A percentile compares a stretch with the other conserved stretches of the same genome.
Evolutionary conservation across 2,329 filamentous ascomycete genomes (phyloP).

Genomic region (Colletotrichum spinosum): DNA sequence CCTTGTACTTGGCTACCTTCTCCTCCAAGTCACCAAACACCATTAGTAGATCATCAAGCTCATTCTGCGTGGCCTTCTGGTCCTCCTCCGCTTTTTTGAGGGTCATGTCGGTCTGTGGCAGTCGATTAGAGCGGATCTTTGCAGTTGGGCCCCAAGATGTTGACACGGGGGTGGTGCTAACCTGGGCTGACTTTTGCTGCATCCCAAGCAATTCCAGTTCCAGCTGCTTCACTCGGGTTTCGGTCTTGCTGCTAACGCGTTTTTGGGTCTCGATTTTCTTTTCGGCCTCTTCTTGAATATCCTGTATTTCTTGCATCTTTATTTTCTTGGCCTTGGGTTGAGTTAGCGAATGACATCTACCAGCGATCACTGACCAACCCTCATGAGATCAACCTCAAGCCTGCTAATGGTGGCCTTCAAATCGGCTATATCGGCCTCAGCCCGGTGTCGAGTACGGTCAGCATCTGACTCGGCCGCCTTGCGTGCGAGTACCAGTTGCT

Average conservation of each 20-base stretch:
- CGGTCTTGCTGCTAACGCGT: slow-evolving; percentile 50
- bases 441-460: slow-evolving; percentile 59
- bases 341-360: slow-evolving; percentile 37
- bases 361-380: slow-evolving; percentile 52
- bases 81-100: slow-evolving; percentile 68
- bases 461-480: slow-evolving; percentile 61
- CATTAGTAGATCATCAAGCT: slow-evolving; percentile 84
- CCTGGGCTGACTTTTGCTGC: slow-evolving; percentile 40
- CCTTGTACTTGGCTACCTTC: slow-evolving; percentile 81
- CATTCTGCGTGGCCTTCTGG: slow-evolving; percentile 73
- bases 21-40: slow-evolving; percentile 85
- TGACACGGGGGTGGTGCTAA: not conserved
- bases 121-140: not conserved
- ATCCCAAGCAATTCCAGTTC: slow-evolving; percentile 45
- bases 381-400: slow-evolving; percentile 72
- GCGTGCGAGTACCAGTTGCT: slow-evolving; percentile 57
- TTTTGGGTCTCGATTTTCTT: slow-evolving; percentile 56
- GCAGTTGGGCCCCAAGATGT: not conserved
- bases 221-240: slow-evolving; percentile 45
- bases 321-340: slow-evolving; percentile 66
- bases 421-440: slow-evolving; percentile 73
- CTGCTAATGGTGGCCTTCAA: slow-evolving; percentile 70
- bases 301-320: slow-evolving; percentile 69
- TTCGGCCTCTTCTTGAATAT: slow-evolving; percentile 55
- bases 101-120: slow-evolving; percentile 46